A percentile compares a stretch with the other conserved stretches of the same genome.
These are phyloP conservation scores for Chytriomyces sp. DNA, from an alignment of 192 early-diverging fungal species.

Conservation along the genomic window DNA sequence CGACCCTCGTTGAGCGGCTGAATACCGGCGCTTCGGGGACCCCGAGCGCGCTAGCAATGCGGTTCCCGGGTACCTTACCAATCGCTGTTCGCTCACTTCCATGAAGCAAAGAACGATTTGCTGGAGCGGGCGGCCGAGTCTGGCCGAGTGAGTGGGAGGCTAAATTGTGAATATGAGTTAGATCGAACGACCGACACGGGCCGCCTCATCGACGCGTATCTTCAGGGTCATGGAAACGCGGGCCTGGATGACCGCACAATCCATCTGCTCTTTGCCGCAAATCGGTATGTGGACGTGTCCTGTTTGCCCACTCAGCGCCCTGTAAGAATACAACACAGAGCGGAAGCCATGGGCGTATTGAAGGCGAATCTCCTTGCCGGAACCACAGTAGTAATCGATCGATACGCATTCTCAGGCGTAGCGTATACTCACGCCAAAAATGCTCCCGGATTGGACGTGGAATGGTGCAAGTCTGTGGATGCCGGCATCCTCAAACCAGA, in stretches of 20 bases:
- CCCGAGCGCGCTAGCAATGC: slow-evolving; percentile 46
- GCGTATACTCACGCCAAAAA: slow-evolving; percentile 87
- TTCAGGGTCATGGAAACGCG: slow-evolving; percentile 56
- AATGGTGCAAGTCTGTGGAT: slow-evolving; percentile 91
- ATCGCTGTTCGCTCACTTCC: not conserved
- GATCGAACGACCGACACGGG: slow-evolving; percentile 94
- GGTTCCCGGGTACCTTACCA: slow-evolving; percentile 87
- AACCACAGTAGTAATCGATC: slow-evolving; percentile 81
- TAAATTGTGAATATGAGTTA: not conserved
- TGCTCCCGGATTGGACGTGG: slow-evolving; percentile 61
- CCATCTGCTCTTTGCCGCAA: slow-evolving; percentile 94
- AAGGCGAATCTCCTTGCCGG: slow-evolving; percentile 62
- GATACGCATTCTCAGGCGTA: slow-evolving; percentile 95
- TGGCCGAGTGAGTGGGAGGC: not conserved
- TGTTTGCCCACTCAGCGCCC: not conserved
- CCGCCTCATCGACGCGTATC: slow-evolving; percentile 83
- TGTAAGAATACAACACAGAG: slow-evolving; percentile 40
- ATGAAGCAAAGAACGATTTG: too few relatives aligned
- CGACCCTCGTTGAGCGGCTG: slow-evolving; percentile 64
- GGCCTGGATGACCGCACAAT: slow-evolving; percentile 77
- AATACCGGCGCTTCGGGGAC: slow-evolving; percentile 44
- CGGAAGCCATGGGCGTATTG: slow-evolving; percentile 49
- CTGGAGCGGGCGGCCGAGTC: too few relatives aligned
- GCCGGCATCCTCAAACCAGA: slow-evolving; percentile 84
- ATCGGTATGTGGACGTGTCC: slow-evolving; percentile 93